Conservation (phyloP, 495 filamentous ascomycete species). For the Tuber umbilicatum region DNA sequence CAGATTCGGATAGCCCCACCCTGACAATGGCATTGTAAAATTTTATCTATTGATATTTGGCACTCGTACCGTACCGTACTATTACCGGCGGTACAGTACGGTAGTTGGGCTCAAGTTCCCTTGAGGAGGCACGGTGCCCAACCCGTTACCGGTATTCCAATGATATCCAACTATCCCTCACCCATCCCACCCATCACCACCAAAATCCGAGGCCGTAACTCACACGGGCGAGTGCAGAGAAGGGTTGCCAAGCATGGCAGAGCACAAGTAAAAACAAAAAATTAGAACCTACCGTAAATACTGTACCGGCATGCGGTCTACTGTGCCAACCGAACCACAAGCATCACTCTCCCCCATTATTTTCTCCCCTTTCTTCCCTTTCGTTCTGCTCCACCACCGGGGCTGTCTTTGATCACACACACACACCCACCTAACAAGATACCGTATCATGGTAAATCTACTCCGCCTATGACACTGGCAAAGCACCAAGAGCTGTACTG, state of each 20-base stretch:
- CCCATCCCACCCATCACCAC: neutral
- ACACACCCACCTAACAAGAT: neutral
- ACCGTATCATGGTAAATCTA: neutral
- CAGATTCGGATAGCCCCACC: neutral
- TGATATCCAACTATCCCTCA: neutral
- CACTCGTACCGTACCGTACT: too few relatives aligned
- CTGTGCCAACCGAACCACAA: neutral
- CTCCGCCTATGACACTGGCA: neutral
- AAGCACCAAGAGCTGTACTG: neutral
- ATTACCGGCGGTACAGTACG: too few relatives aligned
- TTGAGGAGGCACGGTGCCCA: neutral
- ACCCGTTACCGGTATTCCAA: neutral
- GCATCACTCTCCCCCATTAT: neutral
- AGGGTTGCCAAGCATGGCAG: neutral
- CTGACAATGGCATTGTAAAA: neutral
- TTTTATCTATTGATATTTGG: too few relatives aligned
- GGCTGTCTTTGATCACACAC: neutral
- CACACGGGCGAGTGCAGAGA: neutral
- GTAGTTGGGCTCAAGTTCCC: neutral
- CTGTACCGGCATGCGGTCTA: neutral
- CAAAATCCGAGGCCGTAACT: neutral
- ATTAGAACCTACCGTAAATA: neutral
- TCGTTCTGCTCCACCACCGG: neutral
- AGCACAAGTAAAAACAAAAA: neutral
- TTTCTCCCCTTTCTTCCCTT: neutral